phyloP scores from a whole-genome alignment of 192 early-diverging fungal genomes.

The Cetraspora pellucida region DNA sequence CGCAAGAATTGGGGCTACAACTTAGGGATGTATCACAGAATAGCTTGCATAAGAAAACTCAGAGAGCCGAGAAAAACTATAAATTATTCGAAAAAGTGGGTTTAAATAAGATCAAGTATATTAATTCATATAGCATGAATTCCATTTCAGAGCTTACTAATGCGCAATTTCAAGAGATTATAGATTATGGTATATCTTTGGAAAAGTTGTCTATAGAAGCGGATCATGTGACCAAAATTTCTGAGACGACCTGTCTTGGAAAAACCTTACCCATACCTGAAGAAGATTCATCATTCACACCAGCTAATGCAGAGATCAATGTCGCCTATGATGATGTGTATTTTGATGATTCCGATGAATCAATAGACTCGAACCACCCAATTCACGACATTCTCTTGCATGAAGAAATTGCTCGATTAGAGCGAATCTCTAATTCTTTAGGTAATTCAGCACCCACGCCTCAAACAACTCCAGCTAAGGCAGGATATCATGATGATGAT shows the following conservation, averaged over 20 bases:
- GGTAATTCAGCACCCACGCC: no score
- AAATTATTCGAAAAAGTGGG: conserved; percentile 27
- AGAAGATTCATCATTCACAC: no score
- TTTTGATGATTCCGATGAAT: no score
- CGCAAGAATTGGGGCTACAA: conserved; percentile 14
- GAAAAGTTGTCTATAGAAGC: background rate
- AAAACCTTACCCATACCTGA: background rate
- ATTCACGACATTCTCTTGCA: no score
- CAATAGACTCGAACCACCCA: no score
- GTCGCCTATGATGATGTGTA: no score
- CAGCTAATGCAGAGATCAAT: no score
- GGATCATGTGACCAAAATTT: conserved; percentile 1
- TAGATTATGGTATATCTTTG: conserved; percentile 21
- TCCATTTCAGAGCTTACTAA: background rate
- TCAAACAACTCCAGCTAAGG: no score
- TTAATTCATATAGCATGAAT: no score
- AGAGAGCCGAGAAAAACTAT: conserved; percentile 26
- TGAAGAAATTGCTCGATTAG: no score
- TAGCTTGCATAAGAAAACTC: conserved; percentile 1
- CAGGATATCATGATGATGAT: no score
- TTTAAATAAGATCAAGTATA: background rate
- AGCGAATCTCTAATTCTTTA: no score
- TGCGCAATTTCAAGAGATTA: background rate
- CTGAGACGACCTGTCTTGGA: background rate
- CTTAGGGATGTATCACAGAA: conserved; percentile 19